Evolutionary conservation across 1,139 yeast genomes (phyloP).

Genomic region (Spencermartinsiella ligniputridi): DNA sequence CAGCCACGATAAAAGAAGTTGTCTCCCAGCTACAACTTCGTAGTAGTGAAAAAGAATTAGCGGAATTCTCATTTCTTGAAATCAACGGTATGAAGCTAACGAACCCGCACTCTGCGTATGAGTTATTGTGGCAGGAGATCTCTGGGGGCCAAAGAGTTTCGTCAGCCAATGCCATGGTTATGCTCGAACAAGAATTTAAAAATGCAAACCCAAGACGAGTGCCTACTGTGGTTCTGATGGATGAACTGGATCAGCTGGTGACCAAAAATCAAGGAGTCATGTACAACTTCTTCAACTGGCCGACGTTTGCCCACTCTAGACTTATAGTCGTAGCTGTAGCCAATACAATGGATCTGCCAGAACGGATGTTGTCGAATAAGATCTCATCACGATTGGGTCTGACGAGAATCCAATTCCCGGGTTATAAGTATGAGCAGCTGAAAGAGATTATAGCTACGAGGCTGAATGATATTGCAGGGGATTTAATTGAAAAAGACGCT

Average conservation of each 20-base stretch:
- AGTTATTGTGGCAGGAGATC: conserved; percentile 71
- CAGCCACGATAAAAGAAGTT: conserved; percentile 88
- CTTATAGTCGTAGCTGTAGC: conserved; percentile 90
- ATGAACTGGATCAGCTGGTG: conserved; percentile 89
- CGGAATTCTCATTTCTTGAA: conserved; percentile 69
- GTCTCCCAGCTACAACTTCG: conserved; percentile 54
- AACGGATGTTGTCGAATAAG: conserved; percentile 78
- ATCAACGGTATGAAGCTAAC: conserved; percentile 86
- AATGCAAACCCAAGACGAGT: conserved; percentile 35
- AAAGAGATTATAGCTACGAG: conserved; percentile 70
- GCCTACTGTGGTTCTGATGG: conserved; percentile 76
- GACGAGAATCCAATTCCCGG: conserved; percentile 80
- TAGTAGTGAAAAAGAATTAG: conserved; percentile 43
- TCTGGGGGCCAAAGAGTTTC: conserved; percentile 55
- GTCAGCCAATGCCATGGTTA: conserved; percentile 56
- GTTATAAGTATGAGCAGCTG: conserved; percentile 78
- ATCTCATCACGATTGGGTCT: conserved; percentile 88
- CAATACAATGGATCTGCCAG: conserved; percentile 96
- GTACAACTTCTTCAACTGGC: conserved; percentile 98
- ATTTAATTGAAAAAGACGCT: conserved; percentile 63
- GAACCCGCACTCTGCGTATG: conserved; percentile 84
- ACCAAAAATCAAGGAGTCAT: conserved; percentile 81
- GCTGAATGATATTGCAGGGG: conserved; percentile 46
- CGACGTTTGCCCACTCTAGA: conserved; percentile 73
- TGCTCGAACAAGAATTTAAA: conserved; percentile 51